Conservation (phyloP, 2,329 filamentous ascomycete genomes). For the Cytospora schulzeri region DNA sequence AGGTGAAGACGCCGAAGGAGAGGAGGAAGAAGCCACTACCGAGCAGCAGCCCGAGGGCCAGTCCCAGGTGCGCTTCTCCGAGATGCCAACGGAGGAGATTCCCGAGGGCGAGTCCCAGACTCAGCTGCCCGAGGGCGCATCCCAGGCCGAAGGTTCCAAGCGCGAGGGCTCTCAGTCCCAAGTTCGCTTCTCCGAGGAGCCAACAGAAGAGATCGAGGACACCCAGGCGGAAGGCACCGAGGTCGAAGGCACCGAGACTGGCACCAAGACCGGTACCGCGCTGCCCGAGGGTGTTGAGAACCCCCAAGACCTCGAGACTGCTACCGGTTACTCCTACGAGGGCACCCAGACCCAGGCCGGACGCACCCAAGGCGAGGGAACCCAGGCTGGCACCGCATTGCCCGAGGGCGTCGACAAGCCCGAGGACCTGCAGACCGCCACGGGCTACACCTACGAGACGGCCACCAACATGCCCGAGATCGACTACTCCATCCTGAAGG, state of each 20-base stretch:
- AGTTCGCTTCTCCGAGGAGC: not conserved
- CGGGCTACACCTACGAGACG: constrained; percentile 1
- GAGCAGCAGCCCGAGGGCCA: not conserved
- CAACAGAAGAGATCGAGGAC: constrained; percentile 17
- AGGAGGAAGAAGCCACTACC: not conserved
- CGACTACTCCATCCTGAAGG: constrained; percentile 54
- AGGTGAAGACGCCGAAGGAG: constrained; percentile 5
- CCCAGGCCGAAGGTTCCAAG: not conserved
- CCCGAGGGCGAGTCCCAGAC: constrained; percentile 12
- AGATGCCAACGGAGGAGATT: constrained; percentile 1
- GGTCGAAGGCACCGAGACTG: not conserved
- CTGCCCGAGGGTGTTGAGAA: constrained; percentile 20
- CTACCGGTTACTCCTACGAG: not conserved
- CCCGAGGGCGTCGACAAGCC: constrained; percentile 22
- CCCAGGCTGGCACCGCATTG: constrained; percentile 21
- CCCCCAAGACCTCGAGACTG: constrained; percentile 15
- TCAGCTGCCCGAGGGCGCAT: constrained; percentile 5
- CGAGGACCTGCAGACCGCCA: constrained; percentile 11
- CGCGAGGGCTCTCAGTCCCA: not conserved
- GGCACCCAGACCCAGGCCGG: constrained; percentile 8
- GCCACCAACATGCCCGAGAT: constrained; percentile 29
- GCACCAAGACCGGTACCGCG: not conserved
- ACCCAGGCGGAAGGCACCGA: constrained; percentile 9
- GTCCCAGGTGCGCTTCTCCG: constrained; percentile 2
- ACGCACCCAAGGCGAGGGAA: constrained; percentile 17